These are phyloP conservation scores for Metschnikowia dekortorum DNA, from an alignment of 805 yeast species.

Conservation along the genomic window DNA sequence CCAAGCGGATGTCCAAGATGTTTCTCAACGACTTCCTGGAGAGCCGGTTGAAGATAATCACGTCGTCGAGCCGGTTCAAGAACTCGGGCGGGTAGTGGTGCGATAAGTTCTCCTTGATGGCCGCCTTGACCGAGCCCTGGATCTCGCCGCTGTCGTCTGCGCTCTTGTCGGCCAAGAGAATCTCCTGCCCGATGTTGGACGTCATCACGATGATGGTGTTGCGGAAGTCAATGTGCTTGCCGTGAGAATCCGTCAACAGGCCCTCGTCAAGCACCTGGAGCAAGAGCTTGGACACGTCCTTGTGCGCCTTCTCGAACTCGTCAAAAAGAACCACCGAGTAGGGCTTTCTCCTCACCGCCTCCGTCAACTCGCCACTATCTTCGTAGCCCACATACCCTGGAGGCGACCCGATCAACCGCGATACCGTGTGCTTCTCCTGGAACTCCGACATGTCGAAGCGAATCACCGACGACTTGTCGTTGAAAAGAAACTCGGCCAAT, in stretches of 20 bases:
- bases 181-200: slow-evolving; percentile 92
- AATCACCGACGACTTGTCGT: slow-evolving; percentile 79
- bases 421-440: slow-evolving; percentile 88
- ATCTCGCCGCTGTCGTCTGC: slow-evolving; percentile 61
- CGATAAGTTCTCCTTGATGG: slow-evolving; percentile 67
- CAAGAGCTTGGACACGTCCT: slow-evolving; percentile 86
- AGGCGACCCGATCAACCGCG: slow-evolving; percentile 93
- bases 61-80: slow-evolving; percentile 88
- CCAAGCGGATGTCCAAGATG: slow-evolving; percentile 80
- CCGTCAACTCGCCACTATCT: slow-evolving; percentile 93
- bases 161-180: slow-evolving; percentile 60
- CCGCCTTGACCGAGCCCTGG: slow-evolving; percentile 45
- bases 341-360: slow-evolving; percentile 93
- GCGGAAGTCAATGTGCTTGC: slow-evolving; percentile 88
- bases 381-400: slow-evolving; percentile 98
- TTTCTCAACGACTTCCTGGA: slow-evolving; percentile 69
- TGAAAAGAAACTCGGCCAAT: slow-evolving; percentile 86
- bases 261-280: slow-evolving; percentile 96
- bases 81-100: slow-evolving; percentile 89
- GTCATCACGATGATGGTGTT: slow-evolving; percentile 96
- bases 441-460: slow-evolving; percentile 98
- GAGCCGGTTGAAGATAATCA: slow-evolving; percentile 87
- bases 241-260: slow-evolving; percentile 88
- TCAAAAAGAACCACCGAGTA: slow-evolving; percentile 90
- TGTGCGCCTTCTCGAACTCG: slow-evolving; percentile 96